Evolutionary conservation across 169 alveolate genomes (phyloP).

Genomic region (Plasmodium vinckei): DNA sequence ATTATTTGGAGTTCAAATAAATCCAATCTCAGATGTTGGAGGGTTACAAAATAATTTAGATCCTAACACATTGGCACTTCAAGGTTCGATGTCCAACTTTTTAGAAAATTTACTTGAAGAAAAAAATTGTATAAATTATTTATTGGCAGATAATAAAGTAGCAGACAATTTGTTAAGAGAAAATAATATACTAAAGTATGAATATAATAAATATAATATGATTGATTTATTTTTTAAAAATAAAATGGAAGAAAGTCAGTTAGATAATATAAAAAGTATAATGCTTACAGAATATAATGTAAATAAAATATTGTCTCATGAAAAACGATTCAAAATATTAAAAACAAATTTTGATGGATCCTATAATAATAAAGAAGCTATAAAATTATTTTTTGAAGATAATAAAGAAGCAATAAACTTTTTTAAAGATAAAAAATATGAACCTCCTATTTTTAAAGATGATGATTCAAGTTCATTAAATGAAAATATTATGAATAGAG

Average conservation of each 20-base stretch:
- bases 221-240: slow-evolving; percentile 30
- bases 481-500: slow-evolving; percentile 57
- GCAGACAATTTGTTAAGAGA: slow-evolving; percentile 68
- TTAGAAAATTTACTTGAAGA: slow-evolving; percentile 33
- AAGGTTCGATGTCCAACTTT: not conserved
- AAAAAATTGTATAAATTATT: slow-evolving; percentile 44
- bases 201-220: slow-evolving; percentile 34
- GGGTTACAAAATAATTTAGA: no score
- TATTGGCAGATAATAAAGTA: slow-evolving; percentile 44
- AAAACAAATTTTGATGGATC: slow-evolving; percentile 40
- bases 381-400: slow-evolving; percentile 61
- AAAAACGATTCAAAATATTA: slow-evolving; percentile 15
- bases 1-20: not conserved
- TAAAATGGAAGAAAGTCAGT: slow-evolving; percentile 4
- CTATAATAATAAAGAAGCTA: slow-evolving; percentile 53
- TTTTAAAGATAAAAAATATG: slow-evolving; percentile 54
- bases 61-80: not conserved
- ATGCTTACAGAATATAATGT: slow-evolving; percentile 50
- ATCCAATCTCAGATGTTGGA: not conserved
- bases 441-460: slow-evolving; percentile 16
- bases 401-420: slow-evolving; percentile 55
- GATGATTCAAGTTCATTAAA: slow-evolving; percentile 1
- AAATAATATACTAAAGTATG: slow-evolving; percentile 49
- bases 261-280: slow-evolving; percentile 27
- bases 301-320: slow-evolving; percentile 26